A percentile compares a stretch with the other conserved stretches of the same genome.
Evolutionary conservation across 768 basidiomycete genomes (phyloP).

Genomic region (Rhodotorula toruloides): DNA sequence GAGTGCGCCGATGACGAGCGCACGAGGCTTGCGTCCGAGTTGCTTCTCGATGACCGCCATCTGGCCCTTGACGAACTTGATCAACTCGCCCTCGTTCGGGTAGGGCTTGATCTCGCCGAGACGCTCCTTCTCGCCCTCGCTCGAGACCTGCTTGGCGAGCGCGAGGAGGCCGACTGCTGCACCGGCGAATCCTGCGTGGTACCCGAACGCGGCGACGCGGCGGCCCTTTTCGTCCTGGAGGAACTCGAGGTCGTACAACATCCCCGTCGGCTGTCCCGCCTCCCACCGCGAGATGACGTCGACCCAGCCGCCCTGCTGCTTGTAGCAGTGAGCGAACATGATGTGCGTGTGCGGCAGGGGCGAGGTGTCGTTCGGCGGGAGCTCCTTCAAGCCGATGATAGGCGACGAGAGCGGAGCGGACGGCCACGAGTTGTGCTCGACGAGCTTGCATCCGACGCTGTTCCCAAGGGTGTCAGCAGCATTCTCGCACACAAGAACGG

Average conservation of each 20-base stretch:
- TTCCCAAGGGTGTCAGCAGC: not conserved
- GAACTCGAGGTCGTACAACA: slow-evolving; percentile 93
- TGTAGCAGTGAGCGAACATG: slow-evolving; percentile 98
- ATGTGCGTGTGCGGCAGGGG: slow-evolving; percentile 92
- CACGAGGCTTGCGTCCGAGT: slow-evolving; percentile 57
- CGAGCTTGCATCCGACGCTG: slow-evolving; percentile 86
- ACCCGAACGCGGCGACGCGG: slow-evolving; percentile 95
- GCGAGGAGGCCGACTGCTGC: slow-evolving; percentile 69
- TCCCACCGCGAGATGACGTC: slow-evolving; percentile 77
- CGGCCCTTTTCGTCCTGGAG: slow-evolving; percentile 74
- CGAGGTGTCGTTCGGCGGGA: slow-evolving; percentile 67
- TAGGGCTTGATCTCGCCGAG: slow-evolving; percentile 74
- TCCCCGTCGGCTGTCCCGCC: slow-evolving; percentile 62
- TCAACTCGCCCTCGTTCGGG: slow-evolving; percentile 76
- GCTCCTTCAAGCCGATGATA: slow-evolving; percentile 94
- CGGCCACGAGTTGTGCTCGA: slow-evolving; percentile 83
- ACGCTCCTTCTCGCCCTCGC: slow-evolving; percentile 51
- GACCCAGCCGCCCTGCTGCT: slow-evolving; percentile 87
- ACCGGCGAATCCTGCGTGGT: slow-evolving; percentile 97
- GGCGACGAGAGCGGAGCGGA: slow-evolving; percentile 65
- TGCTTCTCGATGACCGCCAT: slow-evolving; percentile 62
- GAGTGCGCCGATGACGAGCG: slow-evolving; percentile 90
- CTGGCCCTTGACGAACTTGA: slow-evolving; percentile 61
- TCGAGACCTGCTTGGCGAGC: slow-evolving; percentile 62
- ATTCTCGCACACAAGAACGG: too few species aligned